Evolutionary conservation across 2,329 filamentous ascomycete species (phyloP).

Genomic region (Aspergillus awamori): DNA sequence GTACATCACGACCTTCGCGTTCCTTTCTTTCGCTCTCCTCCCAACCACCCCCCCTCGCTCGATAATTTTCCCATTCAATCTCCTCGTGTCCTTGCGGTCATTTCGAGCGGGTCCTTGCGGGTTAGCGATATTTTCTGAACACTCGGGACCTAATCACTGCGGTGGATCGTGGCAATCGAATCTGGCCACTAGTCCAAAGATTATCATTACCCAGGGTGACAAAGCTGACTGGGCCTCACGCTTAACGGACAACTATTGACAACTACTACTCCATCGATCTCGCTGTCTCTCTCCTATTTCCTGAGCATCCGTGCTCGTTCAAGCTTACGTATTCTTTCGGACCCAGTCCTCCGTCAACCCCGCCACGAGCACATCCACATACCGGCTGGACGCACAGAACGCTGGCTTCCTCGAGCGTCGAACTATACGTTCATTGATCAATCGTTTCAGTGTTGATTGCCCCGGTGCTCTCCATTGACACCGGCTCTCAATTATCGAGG

Average conservation of each 20-base stretch:
- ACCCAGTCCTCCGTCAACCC: constrained; percentile 19
- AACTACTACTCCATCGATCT: constrained; percentile 15
- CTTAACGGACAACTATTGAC: constrained; percentile 16
- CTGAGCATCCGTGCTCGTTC: constrained; percentile 13
- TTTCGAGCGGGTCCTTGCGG: constrained; percentile 22
- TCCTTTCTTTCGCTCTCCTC: constrained; percentile 20
- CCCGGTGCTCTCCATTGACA: not conserved
- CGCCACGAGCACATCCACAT: constrained; percentile 22
- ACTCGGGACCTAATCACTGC: constrained; percentile 19
- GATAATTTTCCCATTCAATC: constrained; percentile 23
- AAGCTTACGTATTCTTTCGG: constrained; percentile 27
- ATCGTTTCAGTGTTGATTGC: not conserved
- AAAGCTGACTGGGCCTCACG: constrained; percentile 14
- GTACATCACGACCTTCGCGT: constrained; percentile 21
- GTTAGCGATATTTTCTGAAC: constrained; percentile 21
- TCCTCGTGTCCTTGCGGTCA: constrained; percentile 24
- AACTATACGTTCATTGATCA: not conserved
- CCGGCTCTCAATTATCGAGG: not conserved
- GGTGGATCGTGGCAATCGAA: constrained; percentile 20
- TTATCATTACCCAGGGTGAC: constrained; percentile 11
- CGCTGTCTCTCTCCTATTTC: constrained; percentile 5
- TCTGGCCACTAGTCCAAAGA: constrained; percentile 18
- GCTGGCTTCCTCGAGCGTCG: constrained; percentile 9
- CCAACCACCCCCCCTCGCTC: constrained; percentile 21
- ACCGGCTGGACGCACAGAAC: constrained; percentile 14